Evolutionary conservation across 768 basidiomycete genomes (phyloP).

Genomic region (Mycena maculata): DNA sequence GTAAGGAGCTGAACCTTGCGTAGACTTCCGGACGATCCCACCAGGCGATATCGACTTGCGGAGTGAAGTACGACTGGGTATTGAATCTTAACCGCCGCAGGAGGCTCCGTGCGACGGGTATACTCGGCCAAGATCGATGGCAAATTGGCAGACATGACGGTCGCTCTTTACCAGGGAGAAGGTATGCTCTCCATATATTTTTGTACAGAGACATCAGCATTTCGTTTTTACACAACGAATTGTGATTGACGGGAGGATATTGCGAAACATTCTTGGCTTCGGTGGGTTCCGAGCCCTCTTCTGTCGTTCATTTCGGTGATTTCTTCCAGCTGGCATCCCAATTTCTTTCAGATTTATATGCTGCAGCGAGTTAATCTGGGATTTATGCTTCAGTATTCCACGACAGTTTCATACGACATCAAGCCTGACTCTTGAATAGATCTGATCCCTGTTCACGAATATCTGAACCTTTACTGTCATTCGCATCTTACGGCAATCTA

Average conservation of each 20-base stretch:
- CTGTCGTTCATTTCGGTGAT: too few relatives aligned
- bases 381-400: not conserved
- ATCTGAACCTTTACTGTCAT: not conserved
- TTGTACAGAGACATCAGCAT: not conserved
- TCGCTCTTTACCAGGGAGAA: not conserved
- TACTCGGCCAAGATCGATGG: not conserved
- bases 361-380: not conserved
- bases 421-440: not conserved
- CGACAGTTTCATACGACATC: not conserved
- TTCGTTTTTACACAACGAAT: not conserved
- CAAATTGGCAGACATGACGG: not conserved
- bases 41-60: constrained; percentile 5
- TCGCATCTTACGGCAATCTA: not conserved
- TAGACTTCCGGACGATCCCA: constrained; percentile 14
- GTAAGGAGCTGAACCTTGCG: not conserved
- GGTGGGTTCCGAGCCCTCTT: not conserved
- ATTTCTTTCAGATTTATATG: not conserved
- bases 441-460: not conserved
- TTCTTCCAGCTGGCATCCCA: not conserved
- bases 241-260: not conserved
- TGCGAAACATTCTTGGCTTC: not conserved
- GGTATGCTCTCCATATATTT: not conserved
- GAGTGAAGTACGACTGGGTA: not conserved
- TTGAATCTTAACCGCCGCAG: not conserved
- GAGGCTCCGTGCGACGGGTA: not conserved